phyloP scores from a whole-genome alignment of 352 stramenopile genomes.

The Pythium coloratum region DNA sequence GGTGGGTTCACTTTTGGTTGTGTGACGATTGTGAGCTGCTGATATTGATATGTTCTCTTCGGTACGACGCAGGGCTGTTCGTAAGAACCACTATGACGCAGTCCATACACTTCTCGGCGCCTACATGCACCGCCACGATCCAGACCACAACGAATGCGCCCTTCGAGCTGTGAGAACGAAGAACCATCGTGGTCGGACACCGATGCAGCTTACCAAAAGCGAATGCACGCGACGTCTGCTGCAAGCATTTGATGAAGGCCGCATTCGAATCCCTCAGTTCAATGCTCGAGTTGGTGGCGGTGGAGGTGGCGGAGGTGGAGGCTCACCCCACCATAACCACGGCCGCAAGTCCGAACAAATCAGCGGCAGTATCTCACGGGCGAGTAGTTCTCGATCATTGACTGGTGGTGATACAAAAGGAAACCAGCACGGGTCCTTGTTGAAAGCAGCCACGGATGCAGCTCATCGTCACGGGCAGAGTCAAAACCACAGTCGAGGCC shows the following conservation, averaged over 20 bases:
- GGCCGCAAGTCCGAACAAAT: slow-evolving; percentile 15
- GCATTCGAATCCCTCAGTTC: slow-evolving; percentile 20
- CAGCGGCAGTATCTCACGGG: not conserved
- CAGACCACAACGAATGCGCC: slow-evolving; percentile 30
- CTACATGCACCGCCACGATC: slow-evolving; percentile 34
- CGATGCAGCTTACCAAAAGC: slow-evolving; percentile 40
- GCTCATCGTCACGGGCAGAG: not conserved
- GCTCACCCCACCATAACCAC: not conserved
- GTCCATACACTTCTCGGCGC: slow-evolving; percentile 49
- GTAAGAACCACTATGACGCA: slow-evolving; percentile 61
- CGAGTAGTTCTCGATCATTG: not conserved
- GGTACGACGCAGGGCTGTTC: slow-evolving; percentile 39
- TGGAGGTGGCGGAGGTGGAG: not conserved
- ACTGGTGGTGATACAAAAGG: not conserved
- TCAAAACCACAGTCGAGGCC: not conserved
- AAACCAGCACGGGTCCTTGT: not conserved
- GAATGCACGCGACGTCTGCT: slow-evolving; percentile 44
- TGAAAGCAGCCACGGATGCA: slow-evolving; percentile 7
- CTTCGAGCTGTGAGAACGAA: slow-evolving; percentile 38
- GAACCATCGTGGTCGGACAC: slow-evolving; percentile 52
- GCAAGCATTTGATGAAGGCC: slow-evolving; percentile 52
- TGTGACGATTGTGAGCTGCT: not conserved
- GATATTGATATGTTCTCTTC: not conserved
- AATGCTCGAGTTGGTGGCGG: slow-evolving; percentile 23
- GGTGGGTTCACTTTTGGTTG: slow-evolving; percentile 32